Conservation (phyloP, 2,329 filamentous ascomycete genomes). For the Aspergillus sergii region DNA sequence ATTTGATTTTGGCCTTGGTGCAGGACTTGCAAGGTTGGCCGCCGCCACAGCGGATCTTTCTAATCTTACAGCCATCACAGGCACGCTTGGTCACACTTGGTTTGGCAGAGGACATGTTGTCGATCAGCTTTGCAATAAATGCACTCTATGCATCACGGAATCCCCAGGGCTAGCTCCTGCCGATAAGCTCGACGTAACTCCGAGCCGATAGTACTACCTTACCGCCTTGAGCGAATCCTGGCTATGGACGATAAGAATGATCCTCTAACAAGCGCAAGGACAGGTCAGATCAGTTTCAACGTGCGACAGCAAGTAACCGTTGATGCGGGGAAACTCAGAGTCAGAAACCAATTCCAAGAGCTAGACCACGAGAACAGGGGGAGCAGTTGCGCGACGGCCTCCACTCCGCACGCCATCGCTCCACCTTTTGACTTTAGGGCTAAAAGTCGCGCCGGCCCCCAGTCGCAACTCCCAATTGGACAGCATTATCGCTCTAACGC, state of each 20-base stretch:
- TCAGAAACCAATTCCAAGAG: background rate
- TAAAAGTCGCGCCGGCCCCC: background rate
- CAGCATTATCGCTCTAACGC: background rate
- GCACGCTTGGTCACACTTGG: conserved; percentile 40
- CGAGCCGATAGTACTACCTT: background rate
- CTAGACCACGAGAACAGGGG: conserved; percentile 7
- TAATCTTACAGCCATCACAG: conserved; percentile 57
- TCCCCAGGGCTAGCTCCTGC: background rate
- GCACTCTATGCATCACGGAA: background rate
- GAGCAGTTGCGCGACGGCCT: conserved; percentile 20
- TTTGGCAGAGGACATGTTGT: conserved; percentile 16
- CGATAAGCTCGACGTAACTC: background rate
- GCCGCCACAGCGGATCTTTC: conserved; percentile 56
- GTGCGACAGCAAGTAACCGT: background rate
- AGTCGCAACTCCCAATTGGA: background rate
- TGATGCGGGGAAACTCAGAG: background rate
- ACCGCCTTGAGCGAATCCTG: background rate
- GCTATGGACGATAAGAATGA: background rate
- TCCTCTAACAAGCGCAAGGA: background rate
- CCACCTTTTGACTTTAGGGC: background rate
- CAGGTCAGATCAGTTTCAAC: background rate
- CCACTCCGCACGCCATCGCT: conserved; percentile 24
- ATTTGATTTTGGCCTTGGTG: conserved; percentile 48
- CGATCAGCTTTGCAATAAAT: background rate
- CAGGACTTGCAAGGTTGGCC: conserved; percentile 52